These are phyloP conservation scores for Moesziomyces sp. DNA, from an alignment of 1,284 basidiomycete genomes.

Conservation along the genomic window DNA sequence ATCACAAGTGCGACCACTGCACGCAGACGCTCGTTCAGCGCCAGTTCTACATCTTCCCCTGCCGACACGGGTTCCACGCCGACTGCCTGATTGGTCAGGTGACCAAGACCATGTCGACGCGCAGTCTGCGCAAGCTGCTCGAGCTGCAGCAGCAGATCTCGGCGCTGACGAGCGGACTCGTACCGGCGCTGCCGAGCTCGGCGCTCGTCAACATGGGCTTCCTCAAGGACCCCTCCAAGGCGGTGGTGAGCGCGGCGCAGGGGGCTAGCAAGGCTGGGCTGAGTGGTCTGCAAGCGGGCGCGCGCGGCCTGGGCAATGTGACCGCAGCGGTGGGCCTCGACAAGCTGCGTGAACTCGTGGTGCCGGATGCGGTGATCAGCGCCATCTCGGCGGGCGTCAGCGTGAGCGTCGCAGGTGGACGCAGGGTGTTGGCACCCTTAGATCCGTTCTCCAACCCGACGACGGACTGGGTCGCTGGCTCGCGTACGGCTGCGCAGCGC, in stretches of 20 bases:
- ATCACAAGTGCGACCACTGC: slow-evolving; percentile 87
- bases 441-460: slow-evolving; percentile 58
- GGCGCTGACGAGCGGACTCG: slow-evolving; percentile 37
- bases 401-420: slow-evolving; percentile 56
- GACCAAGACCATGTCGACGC: slow-evolving; percentile 58
- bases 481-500: slow-evolving; percentile 36
- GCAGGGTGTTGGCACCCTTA: slow-evolving; percentile 56
- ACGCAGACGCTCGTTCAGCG: slow-evolving; percentile 79
- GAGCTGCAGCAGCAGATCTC: slow-evolving; percentile 58
- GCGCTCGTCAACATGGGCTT: slow-evolving; percentile 35
- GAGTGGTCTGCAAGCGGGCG: slow-evolving; percentile 30
- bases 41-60: slow-evolving; percentile 98
- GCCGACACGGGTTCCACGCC: slow-evolving; percentile 80
- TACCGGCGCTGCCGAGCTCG: slow-evolving; percentile 36
- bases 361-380: slow-evolving; percentile 63
- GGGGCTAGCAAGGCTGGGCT: slow-evolving; percentile 30
- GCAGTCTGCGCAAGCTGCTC: slow-evolving; percentile 59
- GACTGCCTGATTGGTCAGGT: slow-evolving; percentile 66
- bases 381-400: slow-evolving; percentile 61
- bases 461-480: slow-evolving; percentile 43
- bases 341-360: slow-evolving; percentile 59
- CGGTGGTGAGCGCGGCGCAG: slow-evolving; percentile 29
- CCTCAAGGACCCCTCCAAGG: slow-evolving; percentile 36
- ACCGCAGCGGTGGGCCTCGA: slow-evolving; percentile 51
- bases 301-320: slow-evolving; percentile 38